These are phyloP conservation scores for Centella asiatica DNA, from an alignment of 129 eudicot genomes.

Conservation along the genomic window DNA sequence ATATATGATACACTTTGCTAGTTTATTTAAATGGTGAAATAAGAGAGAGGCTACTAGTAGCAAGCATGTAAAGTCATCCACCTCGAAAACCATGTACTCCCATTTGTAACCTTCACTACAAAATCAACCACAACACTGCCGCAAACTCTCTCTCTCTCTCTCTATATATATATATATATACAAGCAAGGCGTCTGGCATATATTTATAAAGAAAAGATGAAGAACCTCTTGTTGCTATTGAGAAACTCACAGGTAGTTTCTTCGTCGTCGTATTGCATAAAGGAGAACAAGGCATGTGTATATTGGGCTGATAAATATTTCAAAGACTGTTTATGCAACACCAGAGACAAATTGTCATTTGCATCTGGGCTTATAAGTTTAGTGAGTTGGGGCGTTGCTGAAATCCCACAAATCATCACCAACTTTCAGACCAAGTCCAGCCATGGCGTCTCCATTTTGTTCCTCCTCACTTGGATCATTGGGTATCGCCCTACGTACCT, in stretches of 20 bases:
- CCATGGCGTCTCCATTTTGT: conserved; percentile 83
- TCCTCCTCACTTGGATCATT: conserved; percentile 78
- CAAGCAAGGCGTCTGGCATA: too few species aligned
- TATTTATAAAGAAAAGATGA: too few species aligned
- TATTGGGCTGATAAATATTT: conserved; percentile 76
- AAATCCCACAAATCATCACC: conserved; percentile 95
- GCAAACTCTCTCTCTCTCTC: too few species aligned
- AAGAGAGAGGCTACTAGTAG: too few species aligned
- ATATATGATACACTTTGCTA: too few species aligned
- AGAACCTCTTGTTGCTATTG: neutral
- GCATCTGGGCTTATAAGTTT: conserved; percentile 67
- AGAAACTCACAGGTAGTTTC: conserved; percentile 15
- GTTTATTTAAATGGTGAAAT: too few species aligned
- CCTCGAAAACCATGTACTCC: too few species aligned
- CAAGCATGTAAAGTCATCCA: too few species aligned
- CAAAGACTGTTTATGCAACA: conserved; percentile 74
- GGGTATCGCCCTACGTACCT: conserved; percentile 34
- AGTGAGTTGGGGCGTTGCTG: conserved; percentile 88
- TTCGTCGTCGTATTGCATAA: conserved; percentile 46
- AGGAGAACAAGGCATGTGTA: conserved; percentile 58
- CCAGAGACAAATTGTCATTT: conserved; percentile 63
- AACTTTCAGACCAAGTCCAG: conserved; percentile 84
- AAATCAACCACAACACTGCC: too few species aligned
- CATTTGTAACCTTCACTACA: too few species aligned
- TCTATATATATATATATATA: too few species aligned